Evolutionary conservation across 2,329 filamentous ascomycete species (phyloP).

Genomic region (Fusarium sarcochroum): DNA sequence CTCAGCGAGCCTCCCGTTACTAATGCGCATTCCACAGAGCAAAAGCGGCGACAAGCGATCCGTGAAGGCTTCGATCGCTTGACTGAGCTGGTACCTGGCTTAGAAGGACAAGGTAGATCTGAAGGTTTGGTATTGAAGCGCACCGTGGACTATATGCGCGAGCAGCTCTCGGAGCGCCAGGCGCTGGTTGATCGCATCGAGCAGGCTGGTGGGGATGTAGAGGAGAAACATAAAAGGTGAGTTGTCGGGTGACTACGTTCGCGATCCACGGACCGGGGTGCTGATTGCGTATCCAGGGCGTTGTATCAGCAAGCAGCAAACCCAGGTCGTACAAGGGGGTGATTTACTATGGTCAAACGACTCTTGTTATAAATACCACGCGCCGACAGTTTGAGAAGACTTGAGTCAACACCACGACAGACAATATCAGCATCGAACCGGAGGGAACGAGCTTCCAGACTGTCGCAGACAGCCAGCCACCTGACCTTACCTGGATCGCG

Average conservation of each 20-base stretch:
- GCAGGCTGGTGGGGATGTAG: conserved; percentile 69
- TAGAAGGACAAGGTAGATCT: conserved; percentile 86
- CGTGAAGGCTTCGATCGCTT: conserved; percentile 87
- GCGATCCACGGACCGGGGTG: neutral
- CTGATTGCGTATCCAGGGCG: conserved; percentile 35
- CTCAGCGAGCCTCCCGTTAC: neutral
- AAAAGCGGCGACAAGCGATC: conserved; percentile 73
- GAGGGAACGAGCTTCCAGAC: neutral
- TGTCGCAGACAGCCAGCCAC: conserved; percentile 5
- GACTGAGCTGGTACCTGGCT: conserved; percentile 82
- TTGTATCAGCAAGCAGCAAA: conserved; percentile 40
- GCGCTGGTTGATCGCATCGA: conserved; percentile 72
- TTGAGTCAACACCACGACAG: neutral
- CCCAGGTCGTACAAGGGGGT: conserved; percentile 35
- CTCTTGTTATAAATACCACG: neutral
- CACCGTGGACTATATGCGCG: conserved; percentile 75
- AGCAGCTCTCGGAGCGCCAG: conserved; percentile 71
- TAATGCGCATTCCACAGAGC: conserved; percentile 52
- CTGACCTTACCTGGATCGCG: neutral
- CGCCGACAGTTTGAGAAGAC: neutral
- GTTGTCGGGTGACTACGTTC: conserved; percentile 33
- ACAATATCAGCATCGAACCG: neutral
- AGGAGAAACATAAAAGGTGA: conserved; percentile 61
- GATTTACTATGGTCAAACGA: neutral
- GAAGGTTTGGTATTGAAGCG: conserved; percentile 86